Evolutionary conservation across 106 monocot genomes (phyloP), one percentile per base, ranked within the genome.

Genomic region (Acorus gramineus): DNA sequence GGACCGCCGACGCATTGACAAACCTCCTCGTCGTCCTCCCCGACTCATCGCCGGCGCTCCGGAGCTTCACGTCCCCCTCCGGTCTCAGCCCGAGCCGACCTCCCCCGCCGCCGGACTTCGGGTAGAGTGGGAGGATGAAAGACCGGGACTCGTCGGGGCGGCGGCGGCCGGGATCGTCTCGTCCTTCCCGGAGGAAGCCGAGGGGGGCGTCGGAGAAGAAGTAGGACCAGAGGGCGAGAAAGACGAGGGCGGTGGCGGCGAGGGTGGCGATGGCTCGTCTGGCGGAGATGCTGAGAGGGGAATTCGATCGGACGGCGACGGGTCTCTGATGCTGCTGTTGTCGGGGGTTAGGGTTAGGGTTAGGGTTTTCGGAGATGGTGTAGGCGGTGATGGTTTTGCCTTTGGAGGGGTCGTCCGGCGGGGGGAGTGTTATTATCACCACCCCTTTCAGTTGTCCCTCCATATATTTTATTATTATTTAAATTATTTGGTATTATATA

Each of bases 371-470:
- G 65, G 73, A 47, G 58, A 73, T 14, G 10, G 66, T 51, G 73
- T 51, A 73, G 51, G 73, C 73, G 2, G 73, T 73, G 64, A 73
- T 66, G 57, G 73, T 73, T 52, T 73, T 73, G 47, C 59, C 66
- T 49, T 73, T 64, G 46, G 73, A 66, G 4, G 73, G 73, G 12
- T 65, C 65, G 45, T 65, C 73, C 43, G 66, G 50, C 2, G 73
- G 73, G n/a, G 73, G 73, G 46, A 73, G 66, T 49, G 65, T 50
- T 48, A 73, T 73, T 57, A 72, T 63, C 8, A 72, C 71, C 14
- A 66, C 57, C 9, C 65, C 73, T 13, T 47, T 73, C 44, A 73
- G 28, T 28, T 28, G 28, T 28, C 28, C 28, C 28, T 28, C 28
- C 28, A 28, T 28, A 28, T 28, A 0, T 0, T 28, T 28, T 28